Base-by-base conservation (phyloP, 2,329 filamentous ascomycete genomes). In the Colletotrichum camelliae region DNA sequence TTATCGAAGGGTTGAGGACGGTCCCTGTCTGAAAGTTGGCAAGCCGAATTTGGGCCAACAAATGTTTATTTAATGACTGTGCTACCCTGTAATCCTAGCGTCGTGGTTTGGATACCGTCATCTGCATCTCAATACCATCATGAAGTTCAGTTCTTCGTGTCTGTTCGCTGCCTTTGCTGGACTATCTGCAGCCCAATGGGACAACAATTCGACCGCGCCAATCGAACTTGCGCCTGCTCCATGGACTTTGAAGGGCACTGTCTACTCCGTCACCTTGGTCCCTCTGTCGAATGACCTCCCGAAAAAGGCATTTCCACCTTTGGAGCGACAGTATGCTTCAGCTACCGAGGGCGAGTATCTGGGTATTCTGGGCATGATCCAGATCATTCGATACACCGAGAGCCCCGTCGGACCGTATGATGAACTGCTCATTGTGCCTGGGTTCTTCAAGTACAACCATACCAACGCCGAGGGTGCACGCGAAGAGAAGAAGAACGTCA, bases 361-460 rank as follows among this genome's bases (percentile, higher is more conserved):
- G 18, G 88, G 88, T 24, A 87, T 88, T 0, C 72, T 89, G 7
- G 83, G 85, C 72, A 87, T 88, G 82, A 81, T 90, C 21, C 88
- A 89, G 81, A 79, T 91, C 67, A 83, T 91, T 29, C 85, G 88
- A 12, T 91, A 91, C 78, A 82, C 80, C 1, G 85, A 89, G 24
- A 87, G 85, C 7, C 88, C 88, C 0, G 88, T 89, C 4, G 89
- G 89, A 0, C 84, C 88, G 0, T 91, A 91, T 72, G 89, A 91
- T 77, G 89, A 91, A 80, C 79, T 91, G 69, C 80, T 88, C 33
- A 78, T 90, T 43, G 81, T 85, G 3, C 89, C 89, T 0, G 89
- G 89, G 2, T 82, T 79, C 65, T 89, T 87, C 77, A 82, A 84
- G 9, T 87, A 87, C 52, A 84, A 84, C 29, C 57, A 72, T 12